Conservation (phyloP, 2,329 filamentous ascomycete genomes). For the Diaporthe velutina region DNA sequence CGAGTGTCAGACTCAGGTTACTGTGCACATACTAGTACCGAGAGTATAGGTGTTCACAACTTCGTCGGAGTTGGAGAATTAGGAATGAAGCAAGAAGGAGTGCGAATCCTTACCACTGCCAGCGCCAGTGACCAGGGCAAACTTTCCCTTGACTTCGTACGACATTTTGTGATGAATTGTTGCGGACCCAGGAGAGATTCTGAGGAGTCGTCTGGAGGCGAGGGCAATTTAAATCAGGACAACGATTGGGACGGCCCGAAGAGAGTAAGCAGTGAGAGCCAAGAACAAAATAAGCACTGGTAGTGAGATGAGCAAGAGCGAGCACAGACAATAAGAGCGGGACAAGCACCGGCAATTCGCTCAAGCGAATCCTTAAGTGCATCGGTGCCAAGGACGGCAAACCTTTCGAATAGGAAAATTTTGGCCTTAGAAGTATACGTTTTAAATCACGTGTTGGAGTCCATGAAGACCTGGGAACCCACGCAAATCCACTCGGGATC, state of each 20-base stretch:
- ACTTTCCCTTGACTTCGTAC: slow-evolving; percentile 38
- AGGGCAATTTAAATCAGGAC: not conserved
- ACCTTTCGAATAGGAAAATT: not conserved
- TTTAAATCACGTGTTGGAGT: not conserved
- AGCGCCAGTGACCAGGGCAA: slow-evolving; percentile 37
- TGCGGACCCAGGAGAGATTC: not conserved
- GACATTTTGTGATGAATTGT: slow-evolving; percentile 27
- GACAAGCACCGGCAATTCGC: not conserved
- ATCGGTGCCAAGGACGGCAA: not conserved
- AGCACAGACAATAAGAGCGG: not conserved
- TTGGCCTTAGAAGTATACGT: not conserved
- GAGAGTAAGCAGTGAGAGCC: not conserved
- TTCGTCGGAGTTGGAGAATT: not conserved
- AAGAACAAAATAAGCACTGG: not conserved
- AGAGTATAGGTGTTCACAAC: not conserved
- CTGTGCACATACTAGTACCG: not conserved
- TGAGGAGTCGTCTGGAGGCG: not conserved
- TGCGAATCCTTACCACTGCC: slow-evolving; percentile 26
- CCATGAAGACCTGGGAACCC: not conserved
- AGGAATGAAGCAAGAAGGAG: not conserved
- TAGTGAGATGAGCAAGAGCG: not conserved
- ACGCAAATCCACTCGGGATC: slow-evolving; percentile 3
- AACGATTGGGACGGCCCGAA: not conserved
- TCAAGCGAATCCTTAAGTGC: not conserved
- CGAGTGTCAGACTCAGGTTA: not conserved